Conservation (phyloP, 2,329 filamentous ascomycete genomes). For the Cyclaneusma minus region DNA sequence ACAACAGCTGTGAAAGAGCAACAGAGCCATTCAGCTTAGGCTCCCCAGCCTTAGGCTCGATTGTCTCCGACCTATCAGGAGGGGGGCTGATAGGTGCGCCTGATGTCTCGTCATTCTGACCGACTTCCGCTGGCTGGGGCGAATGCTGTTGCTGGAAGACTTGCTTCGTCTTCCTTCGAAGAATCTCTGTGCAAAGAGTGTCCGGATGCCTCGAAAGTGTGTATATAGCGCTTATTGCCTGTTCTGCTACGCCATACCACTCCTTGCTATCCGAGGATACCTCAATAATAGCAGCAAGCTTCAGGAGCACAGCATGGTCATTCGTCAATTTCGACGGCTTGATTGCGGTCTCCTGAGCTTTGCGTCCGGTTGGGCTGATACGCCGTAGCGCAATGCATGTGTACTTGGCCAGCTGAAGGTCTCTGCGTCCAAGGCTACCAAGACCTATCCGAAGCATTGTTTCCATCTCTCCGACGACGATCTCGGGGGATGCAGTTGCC, state of each 20-base stretch:
- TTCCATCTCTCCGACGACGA: conserved; percentile 90
- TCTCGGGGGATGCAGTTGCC: conserved; percentile 78
- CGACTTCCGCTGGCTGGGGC: conserved; percentile 11
- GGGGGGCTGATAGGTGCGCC: conserved; percentile 16
- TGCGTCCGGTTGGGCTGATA: conserved; percentile 74
- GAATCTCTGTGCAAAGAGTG: conserved; percentile 77
- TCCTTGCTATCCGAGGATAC: conserved; percentile 82
- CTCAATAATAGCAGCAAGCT: conserved; percentile 72
- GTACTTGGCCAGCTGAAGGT: conserved; percentile 83
- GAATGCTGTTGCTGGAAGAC: conserved; percentile 44
- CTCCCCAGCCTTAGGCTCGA: conserved; percentile 13
- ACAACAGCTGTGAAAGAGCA: conserved; percentile 76
- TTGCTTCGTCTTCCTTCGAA: conserved; percentile 69
- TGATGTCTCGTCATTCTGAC: conserved; percentile 18
- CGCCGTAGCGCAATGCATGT: conserved; percentile 86
- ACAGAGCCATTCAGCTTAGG: conserved; percentile 54
- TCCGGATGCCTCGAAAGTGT: conserved; percentile 88
- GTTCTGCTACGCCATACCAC: conserved; percentile 91
- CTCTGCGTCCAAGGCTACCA: conserved; percentile 61
- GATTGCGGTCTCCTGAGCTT: conserved; percentile 54
- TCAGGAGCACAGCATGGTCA: conserved; percentile 73
- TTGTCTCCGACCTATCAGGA: conserved; percentile 4
- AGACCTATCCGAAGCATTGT: conserved; percentile 84
- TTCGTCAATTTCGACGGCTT: conserved; percentile 72
- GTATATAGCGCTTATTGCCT: conserved; percentile 92